phyloP scores from a whole-genome alignment of 352 stramenopile species.

The Phytophthora idaei region DNA sequence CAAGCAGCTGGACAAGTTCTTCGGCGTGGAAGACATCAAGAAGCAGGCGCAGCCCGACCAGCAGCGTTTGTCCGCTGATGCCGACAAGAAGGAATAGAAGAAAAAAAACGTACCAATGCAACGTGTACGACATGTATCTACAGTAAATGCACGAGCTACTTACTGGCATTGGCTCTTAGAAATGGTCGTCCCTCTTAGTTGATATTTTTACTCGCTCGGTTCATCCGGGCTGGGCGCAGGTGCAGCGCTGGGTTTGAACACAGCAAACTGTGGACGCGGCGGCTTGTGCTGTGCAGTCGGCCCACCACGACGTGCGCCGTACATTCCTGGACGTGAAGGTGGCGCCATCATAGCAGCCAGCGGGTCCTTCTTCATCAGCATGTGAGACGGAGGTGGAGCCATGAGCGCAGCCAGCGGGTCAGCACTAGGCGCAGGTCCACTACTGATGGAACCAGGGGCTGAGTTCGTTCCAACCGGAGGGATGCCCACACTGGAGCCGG shows the following conservation, averaged over 20 bases:
- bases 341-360: slow-evolving; percentile 89
- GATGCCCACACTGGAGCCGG: slow-evolving; percentile 39
- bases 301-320: slow-evolving; percentile 32
- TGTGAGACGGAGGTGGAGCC: slow-evolving; percentile 69
- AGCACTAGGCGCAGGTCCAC: slow-evolving; percentile 38
- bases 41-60: slow-evolving; percentile 31
- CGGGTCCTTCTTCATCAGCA: slow-evolving; percentile 87
- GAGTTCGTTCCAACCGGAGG: slow-evolving; percentile 58
- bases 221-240: slow-evolving; percentile 28
- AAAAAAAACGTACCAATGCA: not conserved
- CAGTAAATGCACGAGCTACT: slow-evolving; percentile 36
- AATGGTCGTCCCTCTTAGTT: slow-evolving; percentile 4
- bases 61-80: slow-evolving; percentile 10
- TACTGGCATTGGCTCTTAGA: slow-evolving; percentile 11
- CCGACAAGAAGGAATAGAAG: slow-evolving; percentile 34
- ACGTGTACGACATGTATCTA: slow-evolving; percentile 32
- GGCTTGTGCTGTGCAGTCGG: slow-evolving; percentile 53
- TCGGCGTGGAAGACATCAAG: slow-evolving; percentile 77
- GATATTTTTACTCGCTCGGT: slow-evolving; percentile 26
- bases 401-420: slow-evolving; percentile 85
- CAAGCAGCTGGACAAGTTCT: slow-evolving; percentile 87
- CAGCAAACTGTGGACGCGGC: slow-evolving; percentile 82
- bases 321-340: slow-evolving; percentile 43
- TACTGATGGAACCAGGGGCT: slow-evolving; percentile 69
- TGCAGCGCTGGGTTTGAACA: slow-evolving; percentile 78